Conservation (phyloP, 176 grass and related monocot species). For the Aegilops bicornis region DNA sequence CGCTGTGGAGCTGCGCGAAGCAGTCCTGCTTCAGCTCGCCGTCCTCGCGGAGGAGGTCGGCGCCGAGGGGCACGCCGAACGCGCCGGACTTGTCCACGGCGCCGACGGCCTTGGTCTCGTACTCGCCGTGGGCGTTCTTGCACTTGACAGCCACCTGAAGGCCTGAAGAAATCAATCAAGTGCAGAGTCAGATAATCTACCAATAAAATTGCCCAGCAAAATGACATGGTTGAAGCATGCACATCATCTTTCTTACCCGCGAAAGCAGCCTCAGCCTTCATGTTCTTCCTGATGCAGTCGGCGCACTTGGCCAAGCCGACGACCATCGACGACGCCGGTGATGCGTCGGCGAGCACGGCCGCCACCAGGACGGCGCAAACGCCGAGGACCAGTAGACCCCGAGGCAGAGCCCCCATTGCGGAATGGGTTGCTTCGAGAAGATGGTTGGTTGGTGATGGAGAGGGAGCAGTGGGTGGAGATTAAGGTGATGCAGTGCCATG, state of each 20-base stretch:
- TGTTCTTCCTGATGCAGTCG: conserved; percentile 39
- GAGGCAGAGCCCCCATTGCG: conserved; percentile 11
- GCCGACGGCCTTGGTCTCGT: conserved; percentile 30
- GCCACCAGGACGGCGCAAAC: conserved; percentile 10
- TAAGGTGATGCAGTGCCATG: neutral
- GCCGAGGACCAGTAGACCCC: neutral
- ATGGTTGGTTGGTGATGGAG: neutral
- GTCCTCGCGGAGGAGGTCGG: conserved; percentile 1
- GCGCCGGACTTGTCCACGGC: conserved; percentile 6
- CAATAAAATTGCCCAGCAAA: no score
- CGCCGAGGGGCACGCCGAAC: conserved; percentile 5
- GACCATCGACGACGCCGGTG: neutral
- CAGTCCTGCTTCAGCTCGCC: conserved; percentile 53
- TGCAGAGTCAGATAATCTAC: no score
- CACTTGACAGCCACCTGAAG: conserved; percentile 50
- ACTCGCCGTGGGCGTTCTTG: conserved; percentile 16
- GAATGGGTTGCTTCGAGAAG: neutral
- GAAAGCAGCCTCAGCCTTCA: conserved; percentile 34
- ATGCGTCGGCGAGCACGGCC: neutral
- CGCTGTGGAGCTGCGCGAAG: conserved; percentile 45
- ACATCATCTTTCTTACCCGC: neutral
- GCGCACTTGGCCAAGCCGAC: conserved; percentile 34
- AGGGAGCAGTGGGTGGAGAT: neutral
- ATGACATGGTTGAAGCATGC: no score
- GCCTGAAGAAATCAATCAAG: conserved; percentile 21